Percentiles rank a stretch among this genome's conserved stretches.
Conservation (phyloP, 2,329 filamentous ascomycete species). For the Mycosphaerella arachidis region DNA sequence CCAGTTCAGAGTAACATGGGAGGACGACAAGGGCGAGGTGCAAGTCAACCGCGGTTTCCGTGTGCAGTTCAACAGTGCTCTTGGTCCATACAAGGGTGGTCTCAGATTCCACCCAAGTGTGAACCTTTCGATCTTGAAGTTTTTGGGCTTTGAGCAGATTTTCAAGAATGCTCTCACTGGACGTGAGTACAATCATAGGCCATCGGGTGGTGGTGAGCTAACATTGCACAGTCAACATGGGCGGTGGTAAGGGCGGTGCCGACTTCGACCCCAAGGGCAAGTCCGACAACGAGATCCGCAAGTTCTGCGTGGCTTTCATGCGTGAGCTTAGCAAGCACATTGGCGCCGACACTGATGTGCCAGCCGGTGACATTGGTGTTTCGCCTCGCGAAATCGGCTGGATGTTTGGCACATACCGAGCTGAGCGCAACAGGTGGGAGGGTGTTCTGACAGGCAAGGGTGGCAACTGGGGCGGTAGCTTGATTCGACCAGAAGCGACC, state of each 20-base stretch:
- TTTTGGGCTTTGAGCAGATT: constrained; percentile 98
- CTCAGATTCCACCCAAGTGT: constrained; percentile 90
- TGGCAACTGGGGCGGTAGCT: constrained; percentile 80
- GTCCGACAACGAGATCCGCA: constrained; percentile 92
- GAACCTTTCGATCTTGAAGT: constrained; percentile 78
- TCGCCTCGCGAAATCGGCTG: constrained; percentile 87
- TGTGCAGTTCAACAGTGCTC: constrained; percentile 96
- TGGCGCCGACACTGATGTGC: constrained; percentile 90
- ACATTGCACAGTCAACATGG: constrained; percentile 68
- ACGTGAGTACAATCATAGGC: constrained; percentile 53
- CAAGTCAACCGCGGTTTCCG: constrained; percentile 94
- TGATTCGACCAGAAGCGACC: constrained; percentile 95
- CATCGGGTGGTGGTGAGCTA: constrained; percentile 5
- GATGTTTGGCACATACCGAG: constrained; percentile 91
- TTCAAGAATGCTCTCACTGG: constrained; percentile 99
- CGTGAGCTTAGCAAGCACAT: constrained; percentile 93
- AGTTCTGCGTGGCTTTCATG: constrained; percentile 97
- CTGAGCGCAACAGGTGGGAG: constrained; percentile 84
- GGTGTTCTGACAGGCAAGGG: constrained; percentile 97
- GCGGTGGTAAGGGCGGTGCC: constrained; percentile 93
- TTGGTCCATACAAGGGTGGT: constrained; percentile 97
- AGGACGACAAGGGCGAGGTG: constrained; percentile 82
- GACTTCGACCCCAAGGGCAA: constrained; percentile 99
- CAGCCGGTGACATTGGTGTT: constrained; percentile 95
- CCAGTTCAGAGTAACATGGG: constrained; percentile 97